Evolutionary conservation across 2,329 filamentous ascomycete genomes (phyloP), one percentile per base, ranked within the genome.

Genomic region (Mycosphaerella sp.): DNA sequence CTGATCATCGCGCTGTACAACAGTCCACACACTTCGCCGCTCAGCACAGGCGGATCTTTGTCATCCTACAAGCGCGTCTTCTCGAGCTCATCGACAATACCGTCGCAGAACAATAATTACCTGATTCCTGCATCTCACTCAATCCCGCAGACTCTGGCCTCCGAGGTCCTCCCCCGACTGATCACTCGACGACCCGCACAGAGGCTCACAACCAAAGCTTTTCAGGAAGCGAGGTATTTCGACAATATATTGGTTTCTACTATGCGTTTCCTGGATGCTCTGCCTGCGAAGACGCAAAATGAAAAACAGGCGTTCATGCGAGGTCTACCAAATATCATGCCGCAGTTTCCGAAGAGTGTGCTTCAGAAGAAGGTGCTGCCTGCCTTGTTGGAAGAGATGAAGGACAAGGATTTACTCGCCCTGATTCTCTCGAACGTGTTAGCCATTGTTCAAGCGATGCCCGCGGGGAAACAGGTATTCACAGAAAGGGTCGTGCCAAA

Each of bases 181-280:
- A 90, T 98, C 51, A 93, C 91, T 0, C 79, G 93, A 56, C 78
- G 89, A 49, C 89, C 93, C 2, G 89, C 89, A 2, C 87, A 95
- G 66, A 81, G 93, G 40, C 80, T 97, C 73, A 89, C 84, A 21
- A 89, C 91, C 4, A 82, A 81, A 48, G 91, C 95, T 62, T 97
- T 98, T 61, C 93, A 98, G 66, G 82, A 96, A 68, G 94, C 89
- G 64, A 84, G 88, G 59, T 98, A 94, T 67, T 98, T 98, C 66
- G 89, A 98, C 70, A 98, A 97, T 64, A 87, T 97, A 41, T 76
- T 98, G 4, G 89, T 98, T 17, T 95, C 90, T 0, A 96, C 93
- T 0, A 95, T 98, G 56, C 87, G 93, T 10, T 98, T 98, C 65
- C 75, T 98, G 21, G 93, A 98, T 62, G 80, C 84, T 0, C 81